These are phyloP conservation scores for Sordariomycetes sp. DNA, from an alignment of 2,329 filamentous ascomycete species.

Conservation along the genomic window DNA sequence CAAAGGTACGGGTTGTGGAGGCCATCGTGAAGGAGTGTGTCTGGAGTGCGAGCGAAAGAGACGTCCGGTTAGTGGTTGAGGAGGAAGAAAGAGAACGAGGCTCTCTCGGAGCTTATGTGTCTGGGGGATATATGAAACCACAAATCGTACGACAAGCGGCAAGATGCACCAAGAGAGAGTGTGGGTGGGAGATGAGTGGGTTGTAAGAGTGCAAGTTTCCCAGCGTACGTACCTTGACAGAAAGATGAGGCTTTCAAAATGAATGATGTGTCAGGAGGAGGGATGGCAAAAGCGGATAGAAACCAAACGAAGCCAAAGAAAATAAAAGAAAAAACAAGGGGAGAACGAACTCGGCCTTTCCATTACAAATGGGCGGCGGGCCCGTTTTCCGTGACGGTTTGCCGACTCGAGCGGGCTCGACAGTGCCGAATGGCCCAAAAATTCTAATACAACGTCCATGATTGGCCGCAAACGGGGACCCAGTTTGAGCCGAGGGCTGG, in stretches of 20 bases:
- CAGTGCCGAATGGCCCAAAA: not conserved
- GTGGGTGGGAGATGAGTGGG: not conserved
- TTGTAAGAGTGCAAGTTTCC: not conserved
- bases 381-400: not conserved
- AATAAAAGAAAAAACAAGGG: conserved; percentile 1
- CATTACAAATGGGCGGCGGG: not conserved
- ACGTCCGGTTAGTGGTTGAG: not conserved
- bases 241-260: conserved; percentile 3
- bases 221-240: not conserved
- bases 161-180: not conserved
- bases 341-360: not conserved
- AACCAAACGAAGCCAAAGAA: conserved; percentile 3
- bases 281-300: not conserved
- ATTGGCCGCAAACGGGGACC: not conserved
- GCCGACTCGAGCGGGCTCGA: not conserved
- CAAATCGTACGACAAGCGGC: too few relatives aligned
- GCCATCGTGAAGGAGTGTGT: conserved; percentile 17
- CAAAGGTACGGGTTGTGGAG: conserved; percentile 40
- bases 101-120: not conserved
- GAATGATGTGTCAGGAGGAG: not conserved
- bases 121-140: too few relatives aligned
- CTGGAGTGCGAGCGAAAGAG: not conserved
- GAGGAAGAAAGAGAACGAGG: not conserved
- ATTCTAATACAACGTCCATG: not conserved
- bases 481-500: not conserved